A percentile compares a stretch with the other conserved stretches of the same genome.
phyloP scores from a whole-genome alignment of 2,329 filamentous ascomycete genomes.

The Penicillium rolfsii region DNA sequence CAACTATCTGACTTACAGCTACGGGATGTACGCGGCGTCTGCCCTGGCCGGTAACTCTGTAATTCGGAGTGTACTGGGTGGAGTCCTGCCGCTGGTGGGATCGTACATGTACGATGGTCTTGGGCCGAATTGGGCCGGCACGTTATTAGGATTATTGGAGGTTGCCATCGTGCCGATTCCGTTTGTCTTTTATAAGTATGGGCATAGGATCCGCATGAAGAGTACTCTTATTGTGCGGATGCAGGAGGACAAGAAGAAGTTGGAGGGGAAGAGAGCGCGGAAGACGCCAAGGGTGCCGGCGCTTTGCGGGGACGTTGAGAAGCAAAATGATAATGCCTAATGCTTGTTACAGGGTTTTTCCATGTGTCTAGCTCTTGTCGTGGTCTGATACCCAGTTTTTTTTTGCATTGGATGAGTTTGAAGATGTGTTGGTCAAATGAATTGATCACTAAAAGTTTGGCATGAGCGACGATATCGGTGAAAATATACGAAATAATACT shows the following conservation, averaged over 20 bases:
- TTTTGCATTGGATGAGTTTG: slow-evolving; percentile 20
- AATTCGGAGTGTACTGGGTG: slow-evolving; percentile 72
- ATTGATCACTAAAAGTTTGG: slow-evolving; percentile 7
- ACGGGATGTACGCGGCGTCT: slow-evolving; percentile 79
- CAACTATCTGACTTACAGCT: slow-evolving; percentile 78
- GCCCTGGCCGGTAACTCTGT: slow-evolving; percentile 81
- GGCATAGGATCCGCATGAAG: slow-evolving; percentile 59
- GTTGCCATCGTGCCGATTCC: slow-evolving; percentile 77
- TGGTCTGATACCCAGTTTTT: slow-evolving; percentile 17
- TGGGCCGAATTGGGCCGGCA: slow-evolving; percentile 77
- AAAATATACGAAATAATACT: background rate
- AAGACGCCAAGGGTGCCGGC: slow-evolving; percentile 18
- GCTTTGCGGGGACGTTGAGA: slow-evolving; percentile 22
- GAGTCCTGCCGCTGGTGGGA: slow-evolving; percentile 74
- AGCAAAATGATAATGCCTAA: slow-evolving; percentile 23
- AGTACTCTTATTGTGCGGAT: slow-evolving; percentile 61
- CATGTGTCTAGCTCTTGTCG: background rate
- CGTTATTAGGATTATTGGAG: slow-evolving; percentile 73
- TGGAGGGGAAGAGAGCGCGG: slow-evolving; percentile 48
- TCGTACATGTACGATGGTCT: slow-evolving; percentile 70
- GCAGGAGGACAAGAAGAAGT: slow-evolving; percentile 55
- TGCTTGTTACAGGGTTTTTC: background rate
- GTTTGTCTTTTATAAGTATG: slow-evolving; percentile 71
- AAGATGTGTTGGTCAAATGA: slow-evolving; percentile 20
- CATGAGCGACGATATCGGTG: slow-evolving; percentile 8